phyloP scores from a whole-genome alignment of 192 early-diverging fungal genomes.

The Coemansia sp. region DNA sequence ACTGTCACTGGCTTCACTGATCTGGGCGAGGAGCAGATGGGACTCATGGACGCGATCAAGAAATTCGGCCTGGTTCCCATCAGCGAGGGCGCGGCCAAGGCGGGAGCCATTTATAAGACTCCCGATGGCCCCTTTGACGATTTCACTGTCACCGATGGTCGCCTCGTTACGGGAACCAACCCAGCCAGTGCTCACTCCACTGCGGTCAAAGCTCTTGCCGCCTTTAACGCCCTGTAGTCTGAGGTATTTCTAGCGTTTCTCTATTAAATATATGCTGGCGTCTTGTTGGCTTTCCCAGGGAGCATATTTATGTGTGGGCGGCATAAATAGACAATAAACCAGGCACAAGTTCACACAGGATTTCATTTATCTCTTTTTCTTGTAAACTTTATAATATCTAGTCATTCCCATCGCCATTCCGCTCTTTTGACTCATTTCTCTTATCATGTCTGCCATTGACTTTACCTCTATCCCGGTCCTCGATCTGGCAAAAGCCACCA shows the following conservation, averaged over 20 bases:
- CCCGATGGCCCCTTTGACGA: slow-evolving; percentile 55
- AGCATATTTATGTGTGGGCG: too few relatives aligned
- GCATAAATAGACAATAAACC: too few relatives aligned
- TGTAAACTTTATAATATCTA: too few relatives aligned
- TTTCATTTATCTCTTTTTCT: too few relatives aligned
- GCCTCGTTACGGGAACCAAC: slow-evolving; percentile 69
- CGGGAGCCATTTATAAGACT: slow-evolving; percentile 59
- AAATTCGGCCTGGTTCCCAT: slow-evolving; percentile 41
- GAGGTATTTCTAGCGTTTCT: neutral
- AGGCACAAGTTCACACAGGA: too few relatives aligned
- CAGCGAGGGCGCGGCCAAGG: slow-evolving; percentile 38
- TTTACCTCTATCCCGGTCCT: slow-evolving; percentile 28
- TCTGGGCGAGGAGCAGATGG: slow-evolving; percentile 60
- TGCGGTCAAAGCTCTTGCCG: slow-evolving; percentile 41
- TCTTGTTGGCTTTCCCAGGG: too few relatives aligned
- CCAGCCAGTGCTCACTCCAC: slow-evolving; percentile 61
- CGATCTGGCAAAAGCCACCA: slow-evolving; percentile 12
- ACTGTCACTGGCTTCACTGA: slow-evolving; percentile 73
- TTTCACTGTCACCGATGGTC: slow-evolving; percentile 57
- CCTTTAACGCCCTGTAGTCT: slow-evolving; percentile 26
- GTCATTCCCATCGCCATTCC: too few relatives aligned
- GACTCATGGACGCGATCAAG: slow-evolving; percentile 42
- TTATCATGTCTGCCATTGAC: neutral
- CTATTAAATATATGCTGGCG: too few relatives aligned
- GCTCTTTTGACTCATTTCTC: too few relatives aligned